These are phyloP conservation scores for Juglanconis sp. DNA, from an alignment of 2,329 filamentous ascomycete species.

Conservation along the genomic window DNA sequence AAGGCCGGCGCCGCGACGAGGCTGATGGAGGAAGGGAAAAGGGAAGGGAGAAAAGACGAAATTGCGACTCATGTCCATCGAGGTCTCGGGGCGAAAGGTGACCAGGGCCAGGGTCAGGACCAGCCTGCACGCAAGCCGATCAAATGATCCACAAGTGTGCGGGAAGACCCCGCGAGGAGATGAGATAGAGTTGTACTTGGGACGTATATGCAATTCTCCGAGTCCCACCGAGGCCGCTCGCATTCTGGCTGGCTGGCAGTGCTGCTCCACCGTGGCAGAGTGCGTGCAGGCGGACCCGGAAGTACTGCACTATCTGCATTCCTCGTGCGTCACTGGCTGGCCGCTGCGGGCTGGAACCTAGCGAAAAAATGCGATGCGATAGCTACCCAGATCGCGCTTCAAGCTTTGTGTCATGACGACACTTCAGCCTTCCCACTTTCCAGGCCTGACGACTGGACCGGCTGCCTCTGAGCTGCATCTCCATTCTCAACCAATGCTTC, in stretches of 20 bases:
- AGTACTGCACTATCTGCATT: not conserved
- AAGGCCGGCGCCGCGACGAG: not conserved
- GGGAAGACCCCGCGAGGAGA: not conserved
- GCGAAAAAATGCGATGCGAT: not conserved
- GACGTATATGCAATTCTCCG: not conserved
- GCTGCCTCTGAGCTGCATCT: not conserved
- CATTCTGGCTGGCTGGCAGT: no score
- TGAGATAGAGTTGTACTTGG: not conserved
- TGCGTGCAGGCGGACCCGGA: not conserved
- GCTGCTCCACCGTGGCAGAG: not conserved
- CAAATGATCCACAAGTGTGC: not conserved
- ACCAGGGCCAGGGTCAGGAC: not conserved
- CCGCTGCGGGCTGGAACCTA: conserved; percentile 7
- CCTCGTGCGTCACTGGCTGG: conserved; percentile 13
- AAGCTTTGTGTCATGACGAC: conserved; percentile 9
- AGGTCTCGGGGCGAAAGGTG: not conserved
- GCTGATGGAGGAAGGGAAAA: not conserved
- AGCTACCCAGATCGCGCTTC: not conserved
- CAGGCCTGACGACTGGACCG: not conserved
- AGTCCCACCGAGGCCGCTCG: not conserved
- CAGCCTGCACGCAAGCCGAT: not conserved
- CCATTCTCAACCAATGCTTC: not conserved
- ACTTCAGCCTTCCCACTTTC: conserved; percentile 9
- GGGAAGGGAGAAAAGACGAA: not conserved
- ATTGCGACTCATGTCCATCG: not conserved